Conservation (phyloP, 139 green algal species). For the Pseudopediastrum boryanum region DNA sequence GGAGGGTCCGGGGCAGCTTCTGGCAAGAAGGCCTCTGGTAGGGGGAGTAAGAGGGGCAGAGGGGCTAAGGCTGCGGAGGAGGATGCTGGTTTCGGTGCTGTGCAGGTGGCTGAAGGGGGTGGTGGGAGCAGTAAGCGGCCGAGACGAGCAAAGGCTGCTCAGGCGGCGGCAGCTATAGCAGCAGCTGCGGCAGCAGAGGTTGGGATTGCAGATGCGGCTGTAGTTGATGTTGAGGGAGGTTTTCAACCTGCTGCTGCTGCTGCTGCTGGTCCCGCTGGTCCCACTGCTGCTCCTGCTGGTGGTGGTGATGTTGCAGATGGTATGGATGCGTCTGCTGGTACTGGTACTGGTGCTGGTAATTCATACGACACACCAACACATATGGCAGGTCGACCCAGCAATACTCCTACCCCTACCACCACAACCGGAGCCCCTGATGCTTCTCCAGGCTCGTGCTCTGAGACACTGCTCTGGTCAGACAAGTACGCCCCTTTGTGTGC, state of each 20-base stretch:
- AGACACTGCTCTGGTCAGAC: conserved; percentile 21
- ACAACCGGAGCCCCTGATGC: no score
- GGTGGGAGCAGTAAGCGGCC: not conserved
- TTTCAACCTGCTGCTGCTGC: not conserved
- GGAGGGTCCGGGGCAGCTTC: no score
- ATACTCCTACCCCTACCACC: no score
- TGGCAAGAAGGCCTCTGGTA: no score
- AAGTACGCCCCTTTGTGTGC: conserved; percentile 32
- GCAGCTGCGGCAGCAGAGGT: not conserved
- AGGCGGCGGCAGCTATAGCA: conserved; percentile 12
- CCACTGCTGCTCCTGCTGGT: conserved; percentile 4
- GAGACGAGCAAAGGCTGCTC: not conserved
- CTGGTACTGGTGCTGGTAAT: not conserved
- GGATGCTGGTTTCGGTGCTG: no score
- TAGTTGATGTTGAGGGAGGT: not conserved
- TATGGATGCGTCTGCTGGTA: not conserved
- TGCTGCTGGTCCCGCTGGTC: conserved; percentile 10
- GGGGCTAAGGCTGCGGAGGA: no score
- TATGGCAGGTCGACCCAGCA: no score
- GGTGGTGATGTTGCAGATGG: no score
- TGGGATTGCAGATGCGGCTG: not conserved
- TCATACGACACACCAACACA: no score
- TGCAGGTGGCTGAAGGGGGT: conserved; percentile 2
- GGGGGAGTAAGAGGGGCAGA: no score
- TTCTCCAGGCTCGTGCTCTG: no score